Base-by-base conservation (phyloP, 2,329 filamentous ascomycete species). In the Ascochyta clinopodiicola region DNA sequence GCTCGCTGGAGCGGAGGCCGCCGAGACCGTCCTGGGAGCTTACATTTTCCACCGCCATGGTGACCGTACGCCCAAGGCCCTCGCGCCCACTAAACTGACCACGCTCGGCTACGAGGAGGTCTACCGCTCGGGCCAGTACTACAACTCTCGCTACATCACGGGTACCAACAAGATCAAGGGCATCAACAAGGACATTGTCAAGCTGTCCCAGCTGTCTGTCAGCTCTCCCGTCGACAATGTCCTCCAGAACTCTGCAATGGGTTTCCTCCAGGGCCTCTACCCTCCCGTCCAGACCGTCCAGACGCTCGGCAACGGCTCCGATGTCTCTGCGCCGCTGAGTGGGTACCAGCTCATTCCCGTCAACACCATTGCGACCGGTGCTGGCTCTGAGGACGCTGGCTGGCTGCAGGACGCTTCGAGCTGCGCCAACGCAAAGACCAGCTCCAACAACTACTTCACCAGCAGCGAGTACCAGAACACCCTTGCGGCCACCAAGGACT, bases 1-100 rank as follows among this genome's bases (percentile, higher is more conserved):
- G 55, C 61, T 71, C 27, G 57, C 67, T 36, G 64, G 66, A 29
- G 60, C 64, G 36, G 63, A 70, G 24, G 71, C 72, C 25, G 73
- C 71, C 52, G 90, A 96, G 79, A 90, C 87, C 0, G 81, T 95
- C 25, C 82, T 96, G 15, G 92, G 92, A 47, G 87, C 88, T 40
- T 95, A 93, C 76, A 87, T 96, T 76, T 96, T 96, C 81, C 87
- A 91, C 66, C 89, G 93, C 40, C 93, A 97, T 78, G 93, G 93
- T 54, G 93, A 97, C 76, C 87, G 93, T 51, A 94, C 92, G 0
- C 79, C 91, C 60, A 96, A 96, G 79, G 81, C 85, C 17, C 86
- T 86, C 60, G 81, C 86, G 40, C 89, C 89, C 12, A 86, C 90
- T 25, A 83, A 84, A 62, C 78, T 97, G 72, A 96, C 93, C 12